phyloP scores from a whole-genome alignment of 2,329 filamentous ascomycete species.

The Claviceps quebecensis region DNA sequence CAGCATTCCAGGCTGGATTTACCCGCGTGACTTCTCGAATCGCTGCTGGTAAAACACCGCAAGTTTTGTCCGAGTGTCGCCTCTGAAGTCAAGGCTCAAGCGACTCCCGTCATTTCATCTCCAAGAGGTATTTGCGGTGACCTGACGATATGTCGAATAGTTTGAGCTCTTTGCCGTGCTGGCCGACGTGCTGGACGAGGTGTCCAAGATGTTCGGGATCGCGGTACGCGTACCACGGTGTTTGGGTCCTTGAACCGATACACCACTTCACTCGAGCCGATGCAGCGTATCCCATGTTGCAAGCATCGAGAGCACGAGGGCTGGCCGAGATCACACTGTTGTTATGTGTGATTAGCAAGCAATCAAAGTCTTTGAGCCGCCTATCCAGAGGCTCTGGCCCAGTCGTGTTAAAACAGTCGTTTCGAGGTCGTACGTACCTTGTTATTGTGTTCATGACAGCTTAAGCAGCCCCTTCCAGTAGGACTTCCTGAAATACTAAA shows the following conservation, averaged over 20 bases:
- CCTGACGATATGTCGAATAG: background rate
- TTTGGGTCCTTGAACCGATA: constrained; percentile 5
- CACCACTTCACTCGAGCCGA: constrained; percentile 3
- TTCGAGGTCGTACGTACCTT: constrained; percentile 4
- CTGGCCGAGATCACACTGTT: constrained; percentile 4
- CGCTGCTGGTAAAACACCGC: constrained; percentile 3
- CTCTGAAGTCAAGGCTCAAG: constrained; percentile 9
- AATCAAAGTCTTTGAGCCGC: background rate
- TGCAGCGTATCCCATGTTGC: constrained; percentile 1
- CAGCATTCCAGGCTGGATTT: background rate
- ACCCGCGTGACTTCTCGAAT: constrained; percentile 1
- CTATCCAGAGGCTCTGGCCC: background rate
- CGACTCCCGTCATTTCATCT: background rate
- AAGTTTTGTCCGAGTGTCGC: constrained; percentile 2
- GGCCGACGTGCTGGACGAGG: background rate
- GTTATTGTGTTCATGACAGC: constrained; percentile 5
- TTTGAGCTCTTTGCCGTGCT: background rate
- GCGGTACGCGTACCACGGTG: background rate
- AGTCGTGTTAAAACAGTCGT: background rate
- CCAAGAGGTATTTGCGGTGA: constrained; percentile 1
- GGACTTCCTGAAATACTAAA: constrained; percentile 1
- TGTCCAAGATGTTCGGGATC: background rate
- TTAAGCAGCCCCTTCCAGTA: constrained; percentile 2
- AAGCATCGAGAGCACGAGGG: constrained; percentile 5
- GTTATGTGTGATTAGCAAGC: background rate